Evolutionary conservation across 768 basidiomycete species (phyloP).

Genomic region (Phlegmacium glaucopus): DNA sequence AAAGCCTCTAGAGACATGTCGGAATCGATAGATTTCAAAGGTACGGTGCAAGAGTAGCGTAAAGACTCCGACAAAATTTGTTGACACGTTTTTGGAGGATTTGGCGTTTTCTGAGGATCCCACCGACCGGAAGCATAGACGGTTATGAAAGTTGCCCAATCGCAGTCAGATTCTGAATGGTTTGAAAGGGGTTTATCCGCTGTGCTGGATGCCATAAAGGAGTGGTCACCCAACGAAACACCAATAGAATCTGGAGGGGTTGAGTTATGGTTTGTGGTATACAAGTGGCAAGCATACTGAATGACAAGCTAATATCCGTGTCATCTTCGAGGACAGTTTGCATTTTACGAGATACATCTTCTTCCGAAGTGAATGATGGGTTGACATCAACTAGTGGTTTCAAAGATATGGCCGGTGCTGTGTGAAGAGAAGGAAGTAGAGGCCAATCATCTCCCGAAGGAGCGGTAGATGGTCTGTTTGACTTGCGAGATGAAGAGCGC

Average conservation of each 20-base stretch:
- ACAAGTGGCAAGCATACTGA: not conserved
- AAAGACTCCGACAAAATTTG: conserved; percentile 9
- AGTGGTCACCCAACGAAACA: not conserved
- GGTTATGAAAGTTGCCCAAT: conserved; percentile 77
- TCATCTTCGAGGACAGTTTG: conserved; percentile 24
- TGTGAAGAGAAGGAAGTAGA: conserved; percentile 39
- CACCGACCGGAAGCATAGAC: conserved; percentile 76
- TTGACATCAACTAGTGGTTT: too few species aligned
- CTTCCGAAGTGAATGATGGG: not conserved
- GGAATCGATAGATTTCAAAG: conserved; percentile 13
- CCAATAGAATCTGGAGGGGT: not conserved
- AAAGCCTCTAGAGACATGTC: conserved; percentile 2
- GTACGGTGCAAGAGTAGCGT: conserved; percentile 24
- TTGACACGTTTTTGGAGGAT: conserved; percentile 40
- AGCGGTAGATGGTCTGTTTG: conserved; percentile 33
- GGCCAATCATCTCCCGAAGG: conserved; percentile 38
- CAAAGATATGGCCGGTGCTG: not conserved
- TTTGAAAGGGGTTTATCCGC: conserved; percentile 8
- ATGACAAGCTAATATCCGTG: conserved; percentile 7
- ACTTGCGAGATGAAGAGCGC: conserved; percentile 19
- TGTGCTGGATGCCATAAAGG: not conserved
- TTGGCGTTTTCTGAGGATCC: conserved; percentile 73
- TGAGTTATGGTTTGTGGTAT: conserved; percentile 1
- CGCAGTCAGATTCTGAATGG: conserved; percentile 28
- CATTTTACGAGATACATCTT: conserved; percentile 13